phyloP scores from a whole-genome alignment of 177 flowering plant species.

The Vitis hybrid region DNA sequence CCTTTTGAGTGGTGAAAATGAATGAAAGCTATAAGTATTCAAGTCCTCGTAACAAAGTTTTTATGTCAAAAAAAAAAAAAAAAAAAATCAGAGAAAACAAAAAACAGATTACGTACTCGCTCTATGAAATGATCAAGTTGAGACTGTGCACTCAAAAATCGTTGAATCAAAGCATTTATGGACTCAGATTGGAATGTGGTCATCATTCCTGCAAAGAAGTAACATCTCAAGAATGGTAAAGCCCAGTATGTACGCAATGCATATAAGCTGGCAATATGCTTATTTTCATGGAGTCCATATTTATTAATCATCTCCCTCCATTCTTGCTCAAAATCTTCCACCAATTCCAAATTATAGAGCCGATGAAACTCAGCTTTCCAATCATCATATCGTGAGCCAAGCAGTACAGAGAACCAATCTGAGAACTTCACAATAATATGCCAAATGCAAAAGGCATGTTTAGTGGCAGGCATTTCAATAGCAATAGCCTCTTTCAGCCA shows the following conservation, averaged over 20 bases:
- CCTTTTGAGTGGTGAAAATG: too few relatives aligned
- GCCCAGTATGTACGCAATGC: conserved; percentile 68
- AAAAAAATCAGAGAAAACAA: conserved; percentile 1
- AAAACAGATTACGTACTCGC: conserved; percentile 35
- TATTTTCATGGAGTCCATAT: conserved; percentile 62
- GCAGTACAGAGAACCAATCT: conserved; percentile 62
- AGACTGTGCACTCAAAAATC: conserved; percentile 64
- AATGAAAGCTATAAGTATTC: too few relatives aligned
- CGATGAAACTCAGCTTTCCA: conserved; percentile 71
- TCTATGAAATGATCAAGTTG: conserved; percentile 54
- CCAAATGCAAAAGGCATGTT: conserved; percentile 80
- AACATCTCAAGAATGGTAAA: conserved; percentile 58
- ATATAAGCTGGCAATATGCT: conserved; percentile 59
- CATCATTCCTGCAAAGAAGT: conserved; percentile 73
- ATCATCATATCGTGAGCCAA: conserved; percentile 57
- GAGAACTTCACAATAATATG: conserved; percentile 63
- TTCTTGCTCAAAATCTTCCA: conserved; percentile 64
- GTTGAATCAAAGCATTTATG: conserved; percentile 53
- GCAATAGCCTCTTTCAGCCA: conserved; percentile 77
- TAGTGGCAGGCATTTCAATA: conserved; percentile 56
- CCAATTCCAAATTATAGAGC: conserved; percentile 48
- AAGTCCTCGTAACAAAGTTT: too few relatives aligned
- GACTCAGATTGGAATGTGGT: conserved; percentile 46
- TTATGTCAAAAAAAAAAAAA: neutral
- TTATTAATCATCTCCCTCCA: conserved; percentile 64